Evolutionary conservation across 164 flowering plant genomes (phyloP), one percentile per base, ranked within the genome.

Genomic region (Vitis amurensis): DNA sequence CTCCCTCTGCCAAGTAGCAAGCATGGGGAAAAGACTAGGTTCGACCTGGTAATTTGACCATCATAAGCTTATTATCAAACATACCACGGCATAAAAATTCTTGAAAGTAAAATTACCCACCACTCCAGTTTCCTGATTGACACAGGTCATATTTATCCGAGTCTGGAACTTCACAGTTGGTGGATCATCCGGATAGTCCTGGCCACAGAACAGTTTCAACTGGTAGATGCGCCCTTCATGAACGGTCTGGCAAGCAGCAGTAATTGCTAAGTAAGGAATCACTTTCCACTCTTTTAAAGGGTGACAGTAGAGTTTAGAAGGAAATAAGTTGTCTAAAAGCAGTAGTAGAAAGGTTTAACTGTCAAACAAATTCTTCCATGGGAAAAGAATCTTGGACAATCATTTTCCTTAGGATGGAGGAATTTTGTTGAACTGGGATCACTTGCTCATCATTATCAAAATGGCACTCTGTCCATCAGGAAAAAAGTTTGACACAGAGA

Each of bases 221-320:
- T 92, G 93, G 79, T 86, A 88, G 71, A 92, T 92, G 51, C 88
- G 85, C 52, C 97, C 94, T 72, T 90, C 94, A 58, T 90, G 89
- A 68, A 88, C 91, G 73, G 91, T 88, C 93, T 90, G 81, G 53
- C 31, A 77, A 69, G 56, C 23, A 71, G 44, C 70, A 74, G 8
- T 6, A 56, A 47, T 13, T 37, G 44, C 44, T 68, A 11, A 50
- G 6, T 13, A 67, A 59, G 59, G 49, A 7, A 53, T 66, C 55
- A 70, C n/a, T 62, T 9, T 53, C 51, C 27, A 50, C 14, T 29
- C 8, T 48, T 59, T 8, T 49, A 68, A 15, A 53, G 7, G 56
- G 2, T 53, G 56, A 53, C n/a, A 53, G 5, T 6, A 37, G 4
- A 6, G 44, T 37, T 37, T 37, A 37, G 44, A 37, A 37, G 44